A percentile compares a stretch with the other conserved stretches of the same genome.
phyloP scores from a whole-genome alignment of 345 rosid genomes.

The Populus simonii region DNA sequence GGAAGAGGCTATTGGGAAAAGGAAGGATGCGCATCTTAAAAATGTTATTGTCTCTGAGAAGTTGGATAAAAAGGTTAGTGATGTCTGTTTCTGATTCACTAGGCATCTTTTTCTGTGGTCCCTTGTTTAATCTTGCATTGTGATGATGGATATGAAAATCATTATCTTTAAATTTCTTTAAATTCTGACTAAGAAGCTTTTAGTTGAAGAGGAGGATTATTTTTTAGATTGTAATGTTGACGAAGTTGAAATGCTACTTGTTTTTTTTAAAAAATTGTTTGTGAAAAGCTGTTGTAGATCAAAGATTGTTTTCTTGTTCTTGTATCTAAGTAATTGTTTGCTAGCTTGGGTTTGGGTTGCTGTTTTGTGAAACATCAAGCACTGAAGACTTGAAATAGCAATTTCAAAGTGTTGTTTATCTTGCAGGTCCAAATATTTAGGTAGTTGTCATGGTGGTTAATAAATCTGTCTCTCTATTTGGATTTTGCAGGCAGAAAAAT shows the following conservation, averaged over 20 bases:
- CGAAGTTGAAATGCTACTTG: not conserved
- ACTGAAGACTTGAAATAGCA: not conserved
- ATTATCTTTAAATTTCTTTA: not conserved
- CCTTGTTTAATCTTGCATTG: not conserved
- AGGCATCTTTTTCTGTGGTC: not conserved
- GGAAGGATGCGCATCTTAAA: conserved; percentile 79
- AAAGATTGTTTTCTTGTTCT: not conserved
- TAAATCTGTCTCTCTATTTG: conserved; percentile 3
- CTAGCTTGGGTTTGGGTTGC: not conserved
- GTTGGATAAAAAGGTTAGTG: conserved; percentile 73
- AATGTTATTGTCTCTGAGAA: conserved; percentile 83
- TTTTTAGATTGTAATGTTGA: not conserved
- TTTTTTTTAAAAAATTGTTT: not conserved
- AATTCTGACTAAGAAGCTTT: not conserved
- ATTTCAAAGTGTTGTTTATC: not conserved
- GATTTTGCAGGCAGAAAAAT: conserved; percentile 67
- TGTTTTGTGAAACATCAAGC: not conserved
- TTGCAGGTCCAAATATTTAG: not conserved
- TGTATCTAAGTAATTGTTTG: not conserved
- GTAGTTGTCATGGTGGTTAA: not conserved
- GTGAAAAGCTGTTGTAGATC: not conserved
- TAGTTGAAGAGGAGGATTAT: not conserved
- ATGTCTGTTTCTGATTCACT: conserved; percentile 2
- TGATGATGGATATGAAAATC: not conserved
- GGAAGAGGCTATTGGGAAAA: conserved; percentile 63